Evolutionary conservation across 2,329 filamentous ascomycete species (phyloP), one percentile per base, ranked within the genome.

Genomic region (Chaetomium globosum): DNA sequence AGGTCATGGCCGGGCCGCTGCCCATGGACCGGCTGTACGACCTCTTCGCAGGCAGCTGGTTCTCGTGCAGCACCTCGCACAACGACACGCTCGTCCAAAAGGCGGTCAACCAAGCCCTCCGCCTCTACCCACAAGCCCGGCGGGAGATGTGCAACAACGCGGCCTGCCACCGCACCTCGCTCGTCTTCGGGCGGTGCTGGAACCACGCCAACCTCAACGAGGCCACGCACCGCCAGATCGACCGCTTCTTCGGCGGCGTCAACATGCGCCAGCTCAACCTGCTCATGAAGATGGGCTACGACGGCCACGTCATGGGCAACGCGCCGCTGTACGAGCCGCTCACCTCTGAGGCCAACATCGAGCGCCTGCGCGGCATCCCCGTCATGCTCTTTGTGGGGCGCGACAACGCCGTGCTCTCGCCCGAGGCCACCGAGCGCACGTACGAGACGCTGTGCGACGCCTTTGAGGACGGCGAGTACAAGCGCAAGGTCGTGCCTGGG

Each of bases 151-250:
- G 87, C 77, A 84, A 80, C 73, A 87, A 82, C 67, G 83, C 84
- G 2, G 80, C 80, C 60, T 90, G 87, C 76, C 87, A 89, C 75
- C 82, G 87, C 19, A 79, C 80, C 61, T 81, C 81, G 5, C 76
- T 89, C 28, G 81, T 85, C 16, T 89, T 88, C 69, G 87, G 87
- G 43, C 82, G 85, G 67, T 85, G 81, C 75, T 90, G 87, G 87
- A 86, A 82, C 71, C 87, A 90, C 74, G 73, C 70, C 3, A 89
- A 89, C 73, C 80, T 89, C 33, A 89, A 89, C 76, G 84, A 85
- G 75, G 85, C 83, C 3, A 90, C 87, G 2, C 87, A 89, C 74
- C 77, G 81, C 0, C 82, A 87, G 71, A 82, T 88, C 55, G 81
- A 86, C 73, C 80, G 82, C 36, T 86, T 88, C 75, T 84, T 89